Conservation (phyloP, 768 basidiomycete genomes). For the Sarcodon sp. region DNA sequence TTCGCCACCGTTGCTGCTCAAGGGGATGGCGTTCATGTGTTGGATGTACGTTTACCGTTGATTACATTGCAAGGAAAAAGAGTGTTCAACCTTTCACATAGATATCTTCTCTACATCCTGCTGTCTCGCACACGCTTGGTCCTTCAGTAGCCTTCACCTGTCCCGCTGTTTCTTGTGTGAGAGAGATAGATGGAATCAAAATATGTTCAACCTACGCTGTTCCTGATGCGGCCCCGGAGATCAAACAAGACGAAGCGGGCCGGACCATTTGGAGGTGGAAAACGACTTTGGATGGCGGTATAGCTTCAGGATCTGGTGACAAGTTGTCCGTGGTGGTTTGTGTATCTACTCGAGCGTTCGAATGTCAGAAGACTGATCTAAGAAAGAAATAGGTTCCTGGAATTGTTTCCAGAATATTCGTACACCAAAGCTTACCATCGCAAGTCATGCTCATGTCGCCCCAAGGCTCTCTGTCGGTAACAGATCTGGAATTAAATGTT, state of each 20-base stretch:
- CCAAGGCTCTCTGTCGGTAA: too few species aligned
- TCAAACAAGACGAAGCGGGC: conserved; percentile 25
- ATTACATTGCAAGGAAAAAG: not conserved
- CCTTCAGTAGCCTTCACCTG: conserved; percentile 51
- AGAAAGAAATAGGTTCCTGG: too few species aligned
- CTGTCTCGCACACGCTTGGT: conserved; percentile 57
- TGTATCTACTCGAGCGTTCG: not conserved
- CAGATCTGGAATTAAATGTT: too few species aligned
- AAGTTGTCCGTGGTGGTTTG: conserved; percentile 14
- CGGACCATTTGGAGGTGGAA: conserved; percentile 53
- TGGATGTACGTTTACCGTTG: conserved; percentile 39
- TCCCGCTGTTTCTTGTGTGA: conserved; percentile 35
- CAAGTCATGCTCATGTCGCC: too few species aligned
- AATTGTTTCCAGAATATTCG: too few species aligned
- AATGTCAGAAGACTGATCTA: conserved; percentile 12
- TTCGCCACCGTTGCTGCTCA: conserved; percentile 59
- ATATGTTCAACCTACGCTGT: conserved; percentile 43
- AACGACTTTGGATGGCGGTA: conserved; percentile 24
- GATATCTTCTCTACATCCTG: conserved; percentile 52
- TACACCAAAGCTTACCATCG: too few species aligned
- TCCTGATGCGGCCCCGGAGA: conserved; percentile 33
- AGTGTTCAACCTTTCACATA: conserved; percentile 13
- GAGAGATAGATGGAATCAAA: conserved; percentile 18
- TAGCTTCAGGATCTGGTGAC: conserved; percentile 9
- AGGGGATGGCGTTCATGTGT: conserved; percentile 61